Conservation (phyloP, 75 land plant genomes). For the Chamaecyparis obtusa region DNA sequence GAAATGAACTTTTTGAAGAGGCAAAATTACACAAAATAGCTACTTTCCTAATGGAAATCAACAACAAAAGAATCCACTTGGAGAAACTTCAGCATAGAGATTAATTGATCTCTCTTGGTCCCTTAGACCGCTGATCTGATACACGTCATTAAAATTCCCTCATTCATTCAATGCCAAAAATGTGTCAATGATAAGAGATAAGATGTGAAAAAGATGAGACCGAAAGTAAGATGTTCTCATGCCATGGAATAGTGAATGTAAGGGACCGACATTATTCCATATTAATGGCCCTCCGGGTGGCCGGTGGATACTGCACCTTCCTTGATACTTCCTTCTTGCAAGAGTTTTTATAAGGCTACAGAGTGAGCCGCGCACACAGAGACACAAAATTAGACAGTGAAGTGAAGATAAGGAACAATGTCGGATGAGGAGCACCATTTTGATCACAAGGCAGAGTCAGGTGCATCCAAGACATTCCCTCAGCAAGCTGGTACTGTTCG, state of each 20-base stretch:
- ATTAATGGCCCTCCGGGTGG: background rate
- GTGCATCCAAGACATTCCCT: constrained; percentile 51
- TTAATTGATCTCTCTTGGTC: no score
- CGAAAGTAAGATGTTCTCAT: background rate
- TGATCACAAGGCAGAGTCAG: constrained; percentile 50
- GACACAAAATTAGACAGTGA: background rate
- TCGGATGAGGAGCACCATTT: constrained; percentile 56
- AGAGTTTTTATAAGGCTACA: background rate
- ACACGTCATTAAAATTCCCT: no score
- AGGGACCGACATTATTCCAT: background rate
- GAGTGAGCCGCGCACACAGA: background rate
- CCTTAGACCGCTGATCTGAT: no score
- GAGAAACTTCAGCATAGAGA: no score
- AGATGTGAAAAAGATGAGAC: background rate
- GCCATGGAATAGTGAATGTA: background rate
- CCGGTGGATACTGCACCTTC: background rate
- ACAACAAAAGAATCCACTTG: no score
- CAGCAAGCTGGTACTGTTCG: constrained; percentile 56
- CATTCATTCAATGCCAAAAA: no score
- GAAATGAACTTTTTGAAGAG: no score
- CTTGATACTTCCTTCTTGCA: background rate
- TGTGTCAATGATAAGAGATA: no score
- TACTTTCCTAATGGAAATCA: no score
- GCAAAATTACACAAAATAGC: no score
- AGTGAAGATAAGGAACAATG: constrained; percentile 15